Evolutionary conservation across 75 land plant species (phyloP).

Genomic region (Ceratopteris richardii): DNA sequence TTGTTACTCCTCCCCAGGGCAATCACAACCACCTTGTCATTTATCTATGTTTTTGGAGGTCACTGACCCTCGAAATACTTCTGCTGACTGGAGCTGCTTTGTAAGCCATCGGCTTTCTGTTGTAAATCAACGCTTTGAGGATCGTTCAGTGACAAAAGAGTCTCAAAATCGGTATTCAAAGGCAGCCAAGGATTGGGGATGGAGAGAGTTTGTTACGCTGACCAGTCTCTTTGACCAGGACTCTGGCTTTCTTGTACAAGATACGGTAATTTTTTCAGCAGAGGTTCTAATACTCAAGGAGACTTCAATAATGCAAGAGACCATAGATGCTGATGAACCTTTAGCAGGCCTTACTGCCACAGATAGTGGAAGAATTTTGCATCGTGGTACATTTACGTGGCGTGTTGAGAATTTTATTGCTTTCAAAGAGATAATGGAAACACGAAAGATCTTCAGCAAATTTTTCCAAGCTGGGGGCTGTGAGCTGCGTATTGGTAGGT

Average conservation of each 20-base stretch:
- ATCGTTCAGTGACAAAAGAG: slow-evolving; percentile 90
- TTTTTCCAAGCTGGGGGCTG: slow-evolving; percentile 98
- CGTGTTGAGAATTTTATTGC: slow-evolving; percentile 93
- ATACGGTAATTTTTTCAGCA: slow-evolving; percentile 86
- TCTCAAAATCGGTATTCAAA: slow-evolving; percentile 97
- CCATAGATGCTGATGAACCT: slow-evolving; percentile 37
- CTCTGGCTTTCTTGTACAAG: slow-evolving; percentile 89
- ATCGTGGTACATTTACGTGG: slow-evolving; percentile 79
- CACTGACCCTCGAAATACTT: slow-evolving; percentile 72
- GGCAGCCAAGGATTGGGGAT: slow-evolving; percentile 99
- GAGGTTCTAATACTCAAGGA: slow-evolving; percentile 97
- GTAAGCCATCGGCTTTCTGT: slow-evolving; percentile 92
- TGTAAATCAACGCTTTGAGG: slow-evolving; percentile 85
- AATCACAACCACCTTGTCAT: slow-evolving; percentile 98
- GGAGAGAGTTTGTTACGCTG: slow-evolving; percentile 96
- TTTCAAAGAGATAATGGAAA: slow-evolving; percentile 98
- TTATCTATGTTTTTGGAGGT: slow-evolving; percentile 98
- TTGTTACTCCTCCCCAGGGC: slow-evolving; percentile 48
- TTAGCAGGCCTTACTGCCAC: slow-evolving; percentile 17
- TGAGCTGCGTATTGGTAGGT: slow-evolving; percentile 92
- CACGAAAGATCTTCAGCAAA: slow-evolving; percentile 93
- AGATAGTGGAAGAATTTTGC: slow-evolving; percentile 29
- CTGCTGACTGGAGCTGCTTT: slow-evolving; percentile 99
- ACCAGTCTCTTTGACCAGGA: slow-evolving; percentile 98
- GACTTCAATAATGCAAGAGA: slow-evolving; percentile 62